Percentiles rank a stretch among this genome's conserved stretches.
Evolutionary conservation across 495 filamentous ascomycete genomes (phyloP).

Genomic region (Amniculicola lignicola): DNA sequence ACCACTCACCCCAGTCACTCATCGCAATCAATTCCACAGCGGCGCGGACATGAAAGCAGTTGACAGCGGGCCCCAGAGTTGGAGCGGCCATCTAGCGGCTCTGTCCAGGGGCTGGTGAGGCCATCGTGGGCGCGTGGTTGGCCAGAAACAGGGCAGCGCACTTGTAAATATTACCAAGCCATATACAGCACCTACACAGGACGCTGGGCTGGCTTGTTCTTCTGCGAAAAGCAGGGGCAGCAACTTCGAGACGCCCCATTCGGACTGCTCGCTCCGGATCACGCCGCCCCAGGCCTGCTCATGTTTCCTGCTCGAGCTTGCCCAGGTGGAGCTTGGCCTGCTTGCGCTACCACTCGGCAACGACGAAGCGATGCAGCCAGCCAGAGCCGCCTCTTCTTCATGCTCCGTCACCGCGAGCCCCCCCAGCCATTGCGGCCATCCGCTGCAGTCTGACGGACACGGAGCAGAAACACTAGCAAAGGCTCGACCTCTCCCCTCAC

Average conservation of each 20-base stretch:
- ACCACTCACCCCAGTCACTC: neutral
- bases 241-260: neutral
- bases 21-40: neutral
- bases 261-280: neutral
- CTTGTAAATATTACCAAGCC: neutral
- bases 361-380: neutral
- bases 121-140: slow-evolving; percentile 4
- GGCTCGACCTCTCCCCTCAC: neutral
- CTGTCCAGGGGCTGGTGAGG: neutral
- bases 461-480: neutral
- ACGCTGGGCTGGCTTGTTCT: neutral
- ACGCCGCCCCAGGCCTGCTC: neutral
- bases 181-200: neutral
- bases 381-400: neutral
- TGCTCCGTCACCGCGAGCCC: neutral
- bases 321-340: neutral
- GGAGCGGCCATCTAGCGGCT: neutral
- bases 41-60: neutral
- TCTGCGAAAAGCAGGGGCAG: neutral
- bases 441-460: neutral
- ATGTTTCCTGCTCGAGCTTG: neutral
- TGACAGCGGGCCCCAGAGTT: slow-evolving; percentile 15
- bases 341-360: neutral
- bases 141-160: neutral
- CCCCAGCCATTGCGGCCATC: neutral